Evolutionary conservation across 2,329 filamentous ascomycete genomes (phyloP).

Genomic region (Sclerotinia nivalis): DNA sequence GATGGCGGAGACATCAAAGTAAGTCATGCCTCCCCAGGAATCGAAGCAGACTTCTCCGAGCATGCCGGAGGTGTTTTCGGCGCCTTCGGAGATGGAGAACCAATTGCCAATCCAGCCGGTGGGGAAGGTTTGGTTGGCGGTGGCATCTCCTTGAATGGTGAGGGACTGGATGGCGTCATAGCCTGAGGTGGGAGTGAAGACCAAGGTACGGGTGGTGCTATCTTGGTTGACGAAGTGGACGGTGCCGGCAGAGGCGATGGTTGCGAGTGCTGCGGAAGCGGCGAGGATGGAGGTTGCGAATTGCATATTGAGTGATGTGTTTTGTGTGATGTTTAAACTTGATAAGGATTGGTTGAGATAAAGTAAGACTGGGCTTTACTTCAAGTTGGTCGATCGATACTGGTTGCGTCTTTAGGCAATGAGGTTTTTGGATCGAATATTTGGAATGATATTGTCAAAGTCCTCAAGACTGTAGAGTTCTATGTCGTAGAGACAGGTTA

Average conservation of each 20-base stretch:
- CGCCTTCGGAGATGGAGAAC: slow-evolving; percentile 50
- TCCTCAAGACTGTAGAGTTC: slow-evolving; percentile 15
- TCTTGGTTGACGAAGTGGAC: slow-evolving; percentile 63
- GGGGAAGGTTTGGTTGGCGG: slow-evolving; percentile 44
- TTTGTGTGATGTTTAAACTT: slow-evolving; percentile 14
- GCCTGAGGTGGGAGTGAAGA: slow-evolving; percentile 38
- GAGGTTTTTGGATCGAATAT: slow-evolving; percentile 23
- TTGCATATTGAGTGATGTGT: slow-evolving; percentile 51
- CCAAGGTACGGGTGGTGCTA: slow-evolving; percentile 42
- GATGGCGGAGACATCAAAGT: slow-evolving; percentile 61
- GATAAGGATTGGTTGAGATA: slow-evolving; percentile 33
- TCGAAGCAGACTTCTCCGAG: slow-evolving; percentile 55
- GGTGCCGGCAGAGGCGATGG: slow-evolving; percentile 49
- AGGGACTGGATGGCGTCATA: slow-evolving; percentile 29
- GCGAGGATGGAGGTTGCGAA: slow-evolving; percentile 48
- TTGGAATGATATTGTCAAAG: slow-evolving; percentile 17
- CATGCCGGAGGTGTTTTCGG: slow-evolving; percentile 49
- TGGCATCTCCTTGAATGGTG: slow-evolving; percentile 31
- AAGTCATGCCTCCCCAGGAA: slow-evolving; percentile 51
- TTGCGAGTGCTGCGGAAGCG: slow-evolving; percentile 47
- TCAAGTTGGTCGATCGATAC: slow-evolving; percentile 35
- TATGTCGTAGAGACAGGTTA: slow-evolving; percentile 30
- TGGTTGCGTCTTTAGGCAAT: slow-evolving; percentile 23
- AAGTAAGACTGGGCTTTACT: slow-evolving; percentile 28
- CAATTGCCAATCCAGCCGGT: slow-evolving; percentile 47